Conservation (phyloP, 73 alveolate genomes). For the Paramecium primaurelia region DNA sequence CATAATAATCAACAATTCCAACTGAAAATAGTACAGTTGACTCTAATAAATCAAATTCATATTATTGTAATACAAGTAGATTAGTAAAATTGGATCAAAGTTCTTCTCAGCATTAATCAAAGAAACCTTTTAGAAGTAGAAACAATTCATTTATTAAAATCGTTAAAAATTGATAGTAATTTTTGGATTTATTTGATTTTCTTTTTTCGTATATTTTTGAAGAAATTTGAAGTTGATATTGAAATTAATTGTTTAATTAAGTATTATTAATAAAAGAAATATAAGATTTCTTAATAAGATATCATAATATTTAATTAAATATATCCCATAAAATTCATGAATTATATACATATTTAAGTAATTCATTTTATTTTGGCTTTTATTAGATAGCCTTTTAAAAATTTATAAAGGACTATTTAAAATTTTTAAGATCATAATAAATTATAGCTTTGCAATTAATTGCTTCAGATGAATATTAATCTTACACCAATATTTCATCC, state of each 20-base stretch:
- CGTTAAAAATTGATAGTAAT: neutral
- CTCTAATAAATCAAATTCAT: neutral
- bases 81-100: neutral
- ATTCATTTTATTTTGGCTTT: neutral
- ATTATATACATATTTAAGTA: neutral
- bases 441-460: neutral
- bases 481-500: neutral
- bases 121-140: neutral
- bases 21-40: neutral
- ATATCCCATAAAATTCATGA: neutral
- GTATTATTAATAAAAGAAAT: neutral
- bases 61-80: neutral
- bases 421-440: neutral
- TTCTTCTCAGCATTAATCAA: neutral
- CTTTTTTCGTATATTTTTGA: neutral
- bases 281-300: no score
- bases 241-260: neutral
- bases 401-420: neutral
- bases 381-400: neutral
- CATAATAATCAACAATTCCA: neutral
- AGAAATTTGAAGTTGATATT: neutral
- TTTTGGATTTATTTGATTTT: neutral
- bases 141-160: neutral
- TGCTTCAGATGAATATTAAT: neutral
- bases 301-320: no score